Conservation (phyloP, 345 rosid species). For the Eucalyptus brandiana region DNA sequence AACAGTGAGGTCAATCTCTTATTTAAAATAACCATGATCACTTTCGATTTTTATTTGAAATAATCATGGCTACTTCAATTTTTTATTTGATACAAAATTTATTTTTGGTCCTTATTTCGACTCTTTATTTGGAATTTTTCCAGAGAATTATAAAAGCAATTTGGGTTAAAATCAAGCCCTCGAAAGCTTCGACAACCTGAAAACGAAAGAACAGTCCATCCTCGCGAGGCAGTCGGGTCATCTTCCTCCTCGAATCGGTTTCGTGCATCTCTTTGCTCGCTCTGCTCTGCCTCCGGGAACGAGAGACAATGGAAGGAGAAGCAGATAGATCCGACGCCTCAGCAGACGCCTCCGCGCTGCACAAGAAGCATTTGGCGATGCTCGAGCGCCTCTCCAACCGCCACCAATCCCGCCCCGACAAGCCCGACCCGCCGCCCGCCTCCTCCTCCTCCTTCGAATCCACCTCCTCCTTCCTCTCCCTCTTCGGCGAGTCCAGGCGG, state of each 20-base stretch:
- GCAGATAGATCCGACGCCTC: not conserved
- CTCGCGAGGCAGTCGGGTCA: not conserved
- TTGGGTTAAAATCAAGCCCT: not conserved
- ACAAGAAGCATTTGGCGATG: slow-evolving; percentile 63
- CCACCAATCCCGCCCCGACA: slow-evolving; percentile 38
- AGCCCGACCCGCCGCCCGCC: not conserved
- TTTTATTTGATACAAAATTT: accelerated
- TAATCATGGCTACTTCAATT: accelerated
- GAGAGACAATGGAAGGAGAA: not conserved
- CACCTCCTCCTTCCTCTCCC: slow-evolving; percentile 49
- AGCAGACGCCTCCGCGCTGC: not conserved
- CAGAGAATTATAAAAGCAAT: not conserved
- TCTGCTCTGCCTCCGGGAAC: not conserved
- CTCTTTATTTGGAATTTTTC: too few species aligned
- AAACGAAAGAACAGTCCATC: not conserved
- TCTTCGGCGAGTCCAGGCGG: slow-evolving; percentile 39
- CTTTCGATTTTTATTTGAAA: accelerated
- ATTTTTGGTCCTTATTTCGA: accelerated
- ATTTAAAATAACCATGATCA: too few species aligned
- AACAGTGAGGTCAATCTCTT: accelerated
- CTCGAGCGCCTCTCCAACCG: slow-evolving; percentile 74
- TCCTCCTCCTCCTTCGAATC: slow-evolving; percentile 19
- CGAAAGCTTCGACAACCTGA: not conserved
- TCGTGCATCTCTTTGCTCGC: not conserved
- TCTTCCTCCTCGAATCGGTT: not conserved